Base-by-base conservation (phyloP, 164 flowering plant genomes). In the Santalum album region DNA sequence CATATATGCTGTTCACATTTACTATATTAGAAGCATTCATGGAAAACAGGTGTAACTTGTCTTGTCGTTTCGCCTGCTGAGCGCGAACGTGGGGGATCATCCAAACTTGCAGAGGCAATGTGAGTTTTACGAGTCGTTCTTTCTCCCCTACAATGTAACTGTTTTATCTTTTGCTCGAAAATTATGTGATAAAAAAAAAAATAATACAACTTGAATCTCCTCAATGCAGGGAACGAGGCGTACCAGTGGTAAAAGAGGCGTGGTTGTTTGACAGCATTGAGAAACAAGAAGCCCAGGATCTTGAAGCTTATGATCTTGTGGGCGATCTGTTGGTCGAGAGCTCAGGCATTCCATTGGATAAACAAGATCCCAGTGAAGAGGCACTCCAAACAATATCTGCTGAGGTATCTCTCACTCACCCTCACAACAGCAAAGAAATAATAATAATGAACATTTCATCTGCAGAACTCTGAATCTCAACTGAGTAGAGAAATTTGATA, bases 251-350 rank as follows among this genome's bases (percentile, higher is more conserved):
- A 36, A 70, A 85, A 1, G 96, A 90, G 55, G 79, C 74, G 20
- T 90, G 96, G 98, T 60, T 87, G 47, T 48, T 12, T 20, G 96
- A 87, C 49, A 77, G 86, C 68, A 82, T 85, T 23, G 72, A 75
- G 62, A 86, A 85, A 44, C 72, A 75, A 51, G 80, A 65, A 53
- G 52, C 78, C 0, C 86, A 71, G 59, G 84, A 94, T 23, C 22
- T 83, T 51, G 83, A 79, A 25, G 86, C 84, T 0, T 90, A 90
- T 49, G 89, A 83, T 49, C 57, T 83, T 20, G 73, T 66, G 0
- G 40, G 72, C 2, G 94, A 90, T 64, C 76, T 81, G 24, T 25
- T 76, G 0, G 80, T 68, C 0, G 73, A 68, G 0, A 86, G 91
- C 2, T 78, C 72, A 69, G 87, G 81, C 43, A 78, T 85, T n/a